Base-by-base conservation (phyloP, 2,329 filamentous ascomycete genomes). In the Albifimbria verrucaria region DNA sequence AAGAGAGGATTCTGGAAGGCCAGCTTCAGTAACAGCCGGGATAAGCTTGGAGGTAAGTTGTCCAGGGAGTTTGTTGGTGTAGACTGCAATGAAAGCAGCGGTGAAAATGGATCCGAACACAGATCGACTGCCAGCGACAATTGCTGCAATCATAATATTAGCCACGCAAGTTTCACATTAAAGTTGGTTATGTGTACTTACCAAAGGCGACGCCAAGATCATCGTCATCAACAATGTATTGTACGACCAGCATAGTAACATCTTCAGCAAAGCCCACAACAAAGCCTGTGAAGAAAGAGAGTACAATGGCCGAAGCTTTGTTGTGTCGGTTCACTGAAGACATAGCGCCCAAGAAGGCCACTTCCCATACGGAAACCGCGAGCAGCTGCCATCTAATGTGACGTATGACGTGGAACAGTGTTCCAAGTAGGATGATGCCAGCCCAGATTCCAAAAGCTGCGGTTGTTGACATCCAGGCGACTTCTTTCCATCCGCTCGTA, bases 371-470 rank as follows among this genome's bases (percentile, higher is more conserved):
- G 23, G 52, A 53, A 22, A 53, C 57, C 10, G 59, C 46, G 17
- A 59, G 48, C 21, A 57, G 55, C 41, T 57, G 57, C 48, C 50
- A 52, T n/a, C 53, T 52, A 49, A 49, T 54, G 50, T 54, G 53
- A 46, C 53, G 52, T 57, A 68, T 45, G 52, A 65, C 52, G 57
- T 57, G 42, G 60, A 64, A 61, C 4, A 65, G 44, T 23, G 62
- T 52, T 36, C 63, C 63, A 32, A 63, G 55, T 36, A 65, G 52
- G 25, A 59, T 49, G 47, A 71, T 68, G 36, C 65, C 67, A 18
- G 62, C 60, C 46, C 65, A 60, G 28, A 65, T 56, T 28, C 64
- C 65, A 26, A 67, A 66, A 11, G 60, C 63, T 11, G 66, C 59
- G 15, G 64, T 63, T 10, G 57, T 61, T 4, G 66, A 64, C 22